Evolutionary conservation across 352 stramenopile species (phyloP), one percentile per base, ranked within the genome.

Genomic region (Pelagophyceae sp.): DNA sequence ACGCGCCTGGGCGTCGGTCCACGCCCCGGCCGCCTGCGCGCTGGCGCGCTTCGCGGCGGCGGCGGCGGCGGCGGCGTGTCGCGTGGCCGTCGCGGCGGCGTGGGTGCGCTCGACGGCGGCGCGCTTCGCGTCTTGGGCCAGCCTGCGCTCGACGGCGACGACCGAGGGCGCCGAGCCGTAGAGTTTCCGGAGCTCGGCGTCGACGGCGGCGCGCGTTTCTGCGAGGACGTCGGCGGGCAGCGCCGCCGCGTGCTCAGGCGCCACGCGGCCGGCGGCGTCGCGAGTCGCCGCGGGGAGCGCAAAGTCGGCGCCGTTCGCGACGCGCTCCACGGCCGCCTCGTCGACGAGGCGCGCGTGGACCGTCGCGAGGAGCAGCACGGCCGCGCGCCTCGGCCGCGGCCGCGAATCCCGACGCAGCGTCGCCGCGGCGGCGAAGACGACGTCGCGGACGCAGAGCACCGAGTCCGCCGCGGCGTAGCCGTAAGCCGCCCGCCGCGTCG

Each of bases 161-260:
- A 71, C 61, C 15, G 61, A 71, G 15, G 61, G 61, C 61, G 61
- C 61, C 3, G 61, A 71, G 15, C 61, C 61, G 61, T 71, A 40
- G 15, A 6, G 11, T 3, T 6, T 3, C n/a, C 2, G 15, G n/a
- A 71, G 37, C n/a, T 40, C 61, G 3, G 6, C 15, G 61, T 71
- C 61, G 61, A 71, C 61, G 61, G n/a, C n/a, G 61, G 37, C 61
- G 3, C 3, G 6, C n/a, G 61, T 31, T 3, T 33, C 5, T 3
- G 3, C 3, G 45, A 54, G 23, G 45, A 54, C 45, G 45, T 23
- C 11, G 5, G 29, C 29, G 61, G 6, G 3, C 3, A 1, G 3
- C 29, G 37, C 61, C 3, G 31, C n/a, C 15, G 6, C 29, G 29
- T 37, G 11, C 61, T 25, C 3, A 31, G 38, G 29, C 61, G 29